Evolutionary conservation across 192 early-diverging fungal genomes (phyloP), one percentile per base, ranked within the genome.

Genomic region (Entophlyctis luteolus): DNA sequence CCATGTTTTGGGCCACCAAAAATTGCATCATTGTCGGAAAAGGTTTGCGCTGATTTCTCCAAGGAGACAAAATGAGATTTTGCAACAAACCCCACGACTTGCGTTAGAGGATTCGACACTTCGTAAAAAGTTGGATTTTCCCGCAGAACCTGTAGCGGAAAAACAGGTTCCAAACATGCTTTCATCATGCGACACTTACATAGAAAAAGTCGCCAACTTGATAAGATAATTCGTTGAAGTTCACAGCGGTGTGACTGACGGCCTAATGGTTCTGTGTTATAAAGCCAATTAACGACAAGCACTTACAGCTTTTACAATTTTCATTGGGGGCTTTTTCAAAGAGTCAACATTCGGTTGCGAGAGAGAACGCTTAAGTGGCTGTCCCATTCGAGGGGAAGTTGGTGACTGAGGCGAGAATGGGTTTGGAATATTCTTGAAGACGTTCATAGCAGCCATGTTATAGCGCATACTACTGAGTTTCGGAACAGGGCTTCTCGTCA

Each of bases 131-230:
- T 53, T 20, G 65, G 52, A 55, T 67, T n/a, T 16, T 55, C 48
- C 35, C 8, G 16, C 14, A 36, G 12, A 6, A 53, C 56, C 27
- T 12, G 37, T 36, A 58, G 10, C 12, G 27, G n/a, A 22, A 12
- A 14, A 20, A 27, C 14, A 20, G 22, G 52, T 10, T 22, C 52
- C 22, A 8, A 54, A 12, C 10, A 38, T 52, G 50, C 52, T 12
- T 22, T 20, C 12, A 27, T 25, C 10, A 25, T 10, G 10, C 25
- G 25, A 54, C 4, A 58, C 74, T 75, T 33, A 80, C 80, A 73
- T 70, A 82, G 56, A 82, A 82, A 49, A 82, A 82, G 46, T 82
- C 80, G 32, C 80, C 80, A 20, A 35, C 47, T 16, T 25, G 3
- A 55, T 79, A 82, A 1, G 65, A 65, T 3, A 82, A 67, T 56